These are phyloP conservation scores for Chaetomium cochliodes DNA, from an alignment of 495 filamentous ascomycete genomes.

Conservation along the genomic window DNA sequence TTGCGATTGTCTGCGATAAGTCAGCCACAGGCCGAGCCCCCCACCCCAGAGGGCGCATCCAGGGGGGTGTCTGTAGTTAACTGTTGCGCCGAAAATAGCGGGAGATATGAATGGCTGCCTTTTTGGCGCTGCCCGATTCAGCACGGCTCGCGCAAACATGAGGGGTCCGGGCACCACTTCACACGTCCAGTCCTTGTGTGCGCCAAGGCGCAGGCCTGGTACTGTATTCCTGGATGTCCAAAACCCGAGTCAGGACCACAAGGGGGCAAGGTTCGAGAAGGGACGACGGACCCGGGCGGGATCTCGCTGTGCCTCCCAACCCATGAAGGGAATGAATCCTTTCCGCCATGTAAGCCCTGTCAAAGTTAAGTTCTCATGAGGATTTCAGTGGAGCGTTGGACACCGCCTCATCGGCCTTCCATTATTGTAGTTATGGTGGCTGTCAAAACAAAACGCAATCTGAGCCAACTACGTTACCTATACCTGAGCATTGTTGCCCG, in stretches of 20 bases:
- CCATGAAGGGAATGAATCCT: no score
- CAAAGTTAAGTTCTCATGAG: no score
- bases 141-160: neutral
- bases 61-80: neutral
- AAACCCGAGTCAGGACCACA: neutral
- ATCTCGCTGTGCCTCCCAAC: constrained; percentile 4
- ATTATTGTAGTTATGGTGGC: no score
- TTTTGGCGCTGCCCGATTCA: neutral
- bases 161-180: neutral
- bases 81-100: constrained; percentile 1
- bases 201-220: neutral
- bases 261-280: neutral
- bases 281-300: neutral
- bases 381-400: no score
- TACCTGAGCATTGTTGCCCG: no score
- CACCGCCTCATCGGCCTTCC: no score
- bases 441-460: no score
- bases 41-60: no score
- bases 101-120: neutral
- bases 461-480: no score
- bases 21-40: no score
- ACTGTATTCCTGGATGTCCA: neutral
- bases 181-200: neutral
- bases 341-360: no score
- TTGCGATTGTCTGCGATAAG: no score